These are phyloP conservation scores for Colletotrichum australisinense DNA, from an alignment of 2,329 filamentous ascomycete species.

Conservation along the genomic window DNA sequence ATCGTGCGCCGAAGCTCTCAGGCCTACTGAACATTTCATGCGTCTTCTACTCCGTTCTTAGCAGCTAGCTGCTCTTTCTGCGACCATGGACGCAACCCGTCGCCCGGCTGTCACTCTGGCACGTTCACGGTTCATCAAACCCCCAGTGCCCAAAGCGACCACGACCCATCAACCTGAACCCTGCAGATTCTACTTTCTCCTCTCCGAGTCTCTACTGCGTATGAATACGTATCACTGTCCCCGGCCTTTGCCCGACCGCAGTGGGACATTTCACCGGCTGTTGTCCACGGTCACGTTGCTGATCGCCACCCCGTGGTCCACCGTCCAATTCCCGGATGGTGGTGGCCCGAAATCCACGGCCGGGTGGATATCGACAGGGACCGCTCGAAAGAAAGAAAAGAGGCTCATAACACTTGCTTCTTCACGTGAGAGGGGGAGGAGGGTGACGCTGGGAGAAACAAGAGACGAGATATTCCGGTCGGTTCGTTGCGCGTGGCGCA, in stretches of 20 bases:
- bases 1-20: slow-evolving; percentile 20
- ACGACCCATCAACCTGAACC: slow-evolving; percentile 13
- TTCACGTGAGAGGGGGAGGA: background rate
- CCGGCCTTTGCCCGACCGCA: slow-evolving; percentile 31
- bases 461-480: background rate
- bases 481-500: slow-evolving; percentile 7
- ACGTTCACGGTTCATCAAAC: slow-evolving; percentile 6
- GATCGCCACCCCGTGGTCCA: slow-evolving; percentile 35
- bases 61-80: slow-evolving; percentile 7
- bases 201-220: background rate
- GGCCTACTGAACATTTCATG: background rate
- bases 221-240: background rate
- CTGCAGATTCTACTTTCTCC: background rate
- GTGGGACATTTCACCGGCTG: slow-evolving; percentile 21
- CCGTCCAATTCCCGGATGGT: slow-evolving; percentile 20
- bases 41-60: background rate
- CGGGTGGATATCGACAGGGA: slow-evolving; percentile 20
- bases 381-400: slow-evolving; percentile 15
- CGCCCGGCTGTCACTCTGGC: slow-evolving; percentile 27
- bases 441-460: background rate
- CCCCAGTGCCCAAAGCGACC: slow-evolving; percentile 11
- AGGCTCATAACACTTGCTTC: slow-evolving; percentile 4
- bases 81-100: slow-evolving; percentile 27
- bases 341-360: slow-evolving; percentile 27
- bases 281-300: slow-evolving; percentile 24